Percentiles rank a stretch among this genome's conserved stretches.
These are phyloP conservation scores for Plasmodium coatneyi DNA, from an alignment of 169 alveolate species.

Conservation along the genomic window DNA sequence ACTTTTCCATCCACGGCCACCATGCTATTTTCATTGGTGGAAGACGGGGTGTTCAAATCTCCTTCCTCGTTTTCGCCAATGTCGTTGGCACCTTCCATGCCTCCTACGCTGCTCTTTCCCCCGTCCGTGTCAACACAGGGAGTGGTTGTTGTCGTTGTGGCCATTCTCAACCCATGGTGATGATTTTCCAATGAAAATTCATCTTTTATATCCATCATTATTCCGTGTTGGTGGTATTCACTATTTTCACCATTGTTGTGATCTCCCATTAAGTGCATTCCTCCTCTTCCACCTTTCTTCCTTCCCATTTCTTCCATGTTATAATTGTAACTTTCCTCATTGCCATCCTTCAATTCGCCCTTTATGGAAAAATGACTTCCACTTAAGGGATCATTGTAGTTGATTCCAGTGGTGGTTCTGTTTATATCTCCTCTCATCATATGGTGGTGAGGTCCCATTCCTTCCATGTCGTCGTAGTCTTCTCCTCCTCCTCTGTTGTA, in stretches of 20 bases:
- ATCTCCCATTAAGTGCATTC: neutral
- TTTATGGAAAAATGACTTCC: neutral
- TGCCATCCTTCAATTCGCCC: constrained; percentile 1
- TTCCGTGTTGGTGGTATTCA: neutral
- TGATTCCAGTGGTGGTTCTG: neutral
- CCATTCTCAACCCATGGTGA: neutral
- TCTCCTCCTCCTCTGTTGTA: neutral
- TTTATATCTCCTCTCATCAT: neutral
- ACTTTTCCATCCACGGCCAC: neutral
- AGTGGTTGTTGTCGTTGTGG: neutral
- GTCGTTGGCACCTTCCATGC: neutral
- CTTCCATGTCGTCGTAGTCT: neutral
- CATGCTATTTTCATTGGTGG: neutral
- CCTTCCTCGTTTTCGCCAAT: neutral
- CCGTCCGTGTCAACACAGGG: neutral
- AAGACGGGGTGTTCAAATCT: neutral
- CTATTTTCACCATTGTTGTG: neutral
- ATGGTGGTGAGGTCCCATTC: neutral
- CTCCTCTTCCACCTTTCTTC: neutral
- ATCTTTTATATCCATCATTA: constrained; percentile 14
- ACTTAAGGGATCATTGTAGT: neutral
- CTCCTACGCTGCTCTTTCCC: neutral
- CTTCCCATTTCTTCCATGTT: constrained; percentile 5
- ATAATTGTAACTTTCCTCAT: neutral
- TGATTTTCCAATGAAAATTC: constrained; percentile 12